Evolutionary conservation across 371 early-diverging fungal genomes (phyloP), one percentile per base, ranked within the genome.

Genomic region (Mucor indicus): DNA sequence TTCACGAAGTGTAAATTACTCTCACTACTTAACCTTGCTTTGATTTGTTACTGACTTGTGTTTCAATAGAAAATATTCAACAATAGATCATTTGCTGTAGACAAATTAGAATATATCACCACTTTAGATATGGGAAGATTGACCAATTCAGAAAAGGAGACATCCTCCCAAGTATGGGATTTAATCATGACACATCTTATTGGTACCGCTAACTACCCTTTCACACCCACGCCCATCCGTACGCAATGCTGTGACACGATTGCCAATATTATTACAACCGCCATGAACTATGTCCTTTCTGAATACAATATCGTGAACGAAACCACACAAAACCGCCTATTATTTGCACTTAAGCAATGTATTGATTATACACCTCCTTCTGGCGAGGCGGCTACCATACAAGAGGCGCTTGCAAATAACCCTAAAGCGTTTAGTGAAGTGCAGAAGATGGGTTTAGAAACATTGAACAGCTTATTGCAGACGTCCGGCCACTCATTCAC

Each of bases 401-500:
- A 44, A 38, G 59, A 63, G 2, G 33, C 51, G 1, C 10, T 43
- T 4, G 30, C 8, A 8, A 37, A 36, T 27, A 55, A 55, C 11
- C 23, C 56, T 13, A 63, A 67, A 23, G 52, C 59, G 0, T 72
- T 73, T 33, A 67, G 69, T 1, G 94, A 91, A 31, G 90, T 94
- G 2, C 90, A 92, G 48, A 87, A 86, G 44, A 83, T 83, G 66
- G 89, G 87, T 0, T 61, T 98, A 21, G 96, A 95, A 52, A 95
- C 92, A 0, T 72, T 98, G 40, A 84, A 93, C 63, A 91, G 88
- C 53, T 57, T 96, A 4, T 67, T 98, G 24, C 94, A 96, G 60
- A 89, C 87, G 1, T 86, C 90, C 24, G 97, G 98, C 0, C 95
- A 94, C 50, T 87, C 91, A 16, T 73, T 98, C 36, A 79, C 84